Conservation (phyloP, 371 early-diverging fungal species). For the Mitosporidium daphniae region DNA sequence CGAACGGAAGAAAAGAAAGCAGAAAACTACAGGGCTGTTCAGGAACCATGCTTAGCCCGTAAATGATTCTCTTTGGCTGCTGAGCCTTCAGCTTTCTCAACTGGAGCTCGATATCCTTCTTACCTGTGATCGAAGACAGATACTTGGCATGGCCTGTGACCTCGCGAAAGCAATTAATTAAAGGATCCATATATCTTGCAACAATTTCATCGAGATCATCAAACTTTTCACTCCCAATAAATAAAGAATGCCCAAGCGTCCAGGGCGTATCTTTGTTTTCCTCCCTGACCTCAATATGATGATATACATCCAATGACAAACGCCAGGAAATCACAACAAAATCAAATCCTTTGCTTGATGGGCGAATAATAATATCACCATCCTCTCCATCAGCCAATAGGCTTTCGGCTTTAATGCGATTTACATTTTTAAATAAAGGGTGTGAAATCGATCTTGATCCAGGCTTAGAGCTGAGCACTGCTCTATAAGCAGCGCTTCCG, state of each 20-base stretch:
- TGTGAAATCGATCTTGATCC: constrained; percentile 20
- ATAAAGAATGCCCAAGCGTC: not conserved
- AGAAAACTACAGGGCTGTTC: too few species aligned
- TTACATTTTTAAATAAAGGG: constrained; percentile 36
- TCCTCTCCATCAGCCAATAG: constrained; percentile 16
- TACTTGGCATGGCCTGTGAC: not conserved
- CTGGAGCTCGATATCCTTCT: too few species aligned
- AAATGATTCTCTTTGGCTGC: too few species aligned
- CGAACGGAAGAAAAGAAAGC: too few species aligned
- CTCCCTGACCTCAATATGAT: constrained; percentile 19
- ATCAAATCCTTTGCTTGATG: constrained; percentile 40
- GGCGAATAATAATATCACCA: constrained; percentile 58
- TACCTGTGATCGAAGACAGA: too few species aligned
- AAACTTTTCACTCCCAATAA: not conserved
- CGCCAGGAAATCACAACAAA: constrained; percentile 72
- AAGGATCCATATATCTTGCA: not conserved
- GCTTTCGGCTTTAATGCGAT: constrained; percentile 25
- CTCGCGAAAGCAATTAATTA: not conserved
- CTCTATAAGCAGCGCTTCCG: too few species aligned
- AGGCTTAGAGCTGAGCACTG: not conserved
- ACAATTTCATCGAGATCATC: constrained; percentile 1
- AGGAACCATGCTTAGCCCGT: too few species aligned
- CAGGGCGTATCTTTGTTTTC: not conserved
- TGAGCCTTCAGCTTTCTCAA: too few species aligned
- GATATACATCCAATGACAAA: constrained; percentile 32